Base-by-base conservation (phyloP, 2,329 filamentous ascomycete species). In the Fusarium sp. region DNA sequence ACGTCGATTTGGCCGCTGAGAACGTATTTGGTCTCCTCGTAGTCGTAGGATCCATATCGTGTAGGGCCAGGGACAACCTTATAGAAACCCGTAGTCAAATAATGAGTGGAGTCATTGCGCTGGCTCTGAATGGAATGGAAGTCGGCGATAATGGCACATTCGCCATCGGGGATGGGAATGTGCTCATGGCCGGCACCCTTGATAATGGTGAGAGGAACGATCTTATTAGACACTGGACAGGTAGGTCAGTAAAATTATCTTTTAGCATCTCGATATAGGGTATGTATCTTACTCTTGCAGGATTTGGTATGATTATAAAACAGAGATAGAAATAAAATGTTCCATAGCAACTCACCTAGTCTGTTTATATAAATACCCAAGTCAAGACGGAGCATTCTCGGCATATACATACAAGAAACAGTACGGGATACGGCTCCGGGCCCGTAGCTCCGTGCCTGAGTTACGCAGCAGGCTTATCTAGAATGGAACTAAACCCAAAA, bases 21-120 rank as follows among this genome's bases (percentile, higher is more conserved):
- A n/a, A 71, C 68, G 17, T 71, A 72, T 18, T 71, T 71, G 11
- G 68, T 71, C 54, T 71, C 69, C 45, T 71, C 69, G 7, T 71
- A 71, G 38, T 71, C 68, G 10, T 71, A 71, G 5, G 44, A 31
- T 50, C 68, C 68, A 14, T 71, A 72, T 50, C 69, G 63, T 41
- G 68, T 72, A 36, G 68, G 69, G 2, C 69, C 69, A 31, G 69
- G 69, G 45, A 72, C 63, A 7, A 71, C 68, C 50, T 55, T 53
- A n/a, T 71, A 71, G 54, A 71, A 71, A 0, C 69, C 69, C 3
- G 69, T 68, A 17, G 69, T 71, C 13, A 71, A 31, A 7, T 71
- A 56, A 15, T 69, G 53, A 13, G 57, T 52, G 11, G 63, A 54
- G 41, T 57, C 53, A 2, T 38, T 29, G 20, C 47, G 63, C 33